These are phyloP conservation scores for Coemansia sp. DNA, from an alignment of 192 early-diverging fungal species.

Conservation along the genomic window DNA sequence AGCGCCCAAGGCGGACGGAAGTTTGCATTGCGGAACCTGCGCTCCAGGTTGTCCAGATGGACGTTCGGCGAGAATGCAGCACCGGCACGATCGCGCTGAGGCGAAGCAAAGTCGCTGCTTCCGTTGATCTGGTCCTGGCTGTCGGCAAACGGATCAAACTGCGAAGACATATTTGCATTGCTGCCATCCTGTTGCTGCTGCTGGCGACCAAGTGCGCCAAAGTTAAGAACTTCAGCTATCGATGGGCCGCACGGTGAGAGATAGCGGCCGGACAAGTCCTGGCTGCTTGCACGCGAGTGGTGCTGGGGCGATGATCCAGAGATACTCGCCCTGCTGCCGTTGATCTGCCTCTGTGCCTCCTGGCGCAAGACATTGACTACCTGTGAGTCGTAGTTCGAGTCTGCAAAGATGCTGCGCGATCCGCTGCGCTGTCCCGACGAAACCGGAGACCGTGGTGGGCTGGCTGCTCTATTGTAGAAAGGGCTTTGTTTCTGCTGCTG, in stretches of 20 bases:
- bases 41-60: constrained; percentile 51
- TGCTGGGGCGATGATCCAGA: constrained; percentile 5
- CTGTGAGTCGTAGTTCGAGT: constrained; percentile 47
- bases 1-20: constrained; percentile 54
- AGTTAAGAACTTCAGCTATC: constrained; percentile 41
- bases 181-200: background rate
- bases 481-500: constrained; percentile 2
- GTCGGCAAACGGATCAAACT: constrained; percentile 51
- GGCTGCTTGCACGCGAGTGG: constrained; percentile 10
- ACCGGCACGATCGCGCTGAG: constrained; percentile 5
- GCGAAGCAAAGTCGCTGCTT: constrained; percentile 11
- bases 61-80: constrained; percentile 31
- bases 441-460: constrained; percentile 16
- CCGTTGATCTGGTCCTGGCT: constrained; percentile 40
- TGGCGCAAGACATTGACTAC: constrained; percentile 51
- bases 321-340: constrained; percentile 40
- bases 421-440: constrained; percentile 9
- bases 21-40: constrained; percentile 52
- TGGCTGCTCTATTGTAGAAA: constrained; percentile 6
- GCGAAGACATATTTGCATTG: constrained; percentile 29
- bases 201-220: constrained; percentile 26
- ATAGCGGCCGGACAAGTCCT: constrained; percentile 15
- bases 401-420: constrained; percentile 48
- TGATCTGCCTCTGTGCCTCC: constrained; percentile 54
- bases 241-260: constrained; percentile 54